Percentiles rank a stretch among this genome's conserved stretches.
phyloP scores from a whole-genome alignment of 75 land plant species.

The Cryptomeria japonica region DNA sequence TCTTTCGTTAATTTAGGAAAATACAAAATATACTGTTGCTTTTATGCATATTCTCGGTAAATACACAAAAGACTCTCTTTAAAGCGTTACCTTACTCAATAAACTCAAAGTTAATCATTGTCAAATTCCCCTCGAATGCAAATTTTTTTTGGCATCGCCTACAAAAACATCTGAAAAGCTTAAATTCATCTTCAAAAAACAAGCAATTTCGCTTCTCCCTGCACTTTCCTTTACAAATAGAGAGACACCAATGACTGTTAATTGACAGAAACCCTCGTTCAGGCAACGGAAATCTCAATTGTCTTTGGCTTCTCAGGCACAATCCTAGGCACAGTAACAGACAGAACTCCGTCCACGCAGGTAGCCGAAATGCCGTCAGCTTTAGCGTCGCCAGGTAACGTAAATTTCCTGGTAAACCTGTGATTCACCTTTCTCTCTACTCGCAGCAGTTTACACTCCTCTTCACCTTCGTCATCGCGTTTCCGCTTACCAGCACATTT shows the following conservation, averaged over 20 bases:
- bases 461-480: conserved; percentile 43
- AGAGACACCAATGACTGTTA: background rate
- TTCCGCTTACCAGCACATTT: conserved; percentile 54
- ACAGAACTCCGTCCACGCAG: conserved; percentile 69
- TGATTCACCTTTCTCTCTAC: conserved; percentile 48
- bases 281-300: conserved; percentile 32
- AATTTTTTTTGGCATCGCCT: no score
- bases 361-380: conserved; percentile 42
- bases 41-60: no score
- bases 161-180: no score
- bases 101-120: no score
- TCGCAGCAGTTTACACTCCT: conserved; percentile 50
- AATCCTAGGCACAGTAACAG: conserved; percentile 56
- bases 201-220: no score
- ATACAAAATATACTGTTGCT: no score
- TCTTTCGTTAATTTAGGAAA: no score
- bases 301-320: conserved; percentile 47
- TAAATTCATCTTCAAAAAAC: no score
- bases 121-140: no score
- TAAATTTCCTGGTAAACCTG: conserved; percentile 63
- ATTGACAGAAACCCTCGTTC: conserved; percentile 1
- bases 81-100: no score
- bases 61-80: no score
- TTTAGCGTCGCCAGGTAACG: conserved; percentile 56
- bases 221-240: no score